Conservation (phyloP, 73 alveolate genomes). For the Paramecium biaurelia region DNA sequence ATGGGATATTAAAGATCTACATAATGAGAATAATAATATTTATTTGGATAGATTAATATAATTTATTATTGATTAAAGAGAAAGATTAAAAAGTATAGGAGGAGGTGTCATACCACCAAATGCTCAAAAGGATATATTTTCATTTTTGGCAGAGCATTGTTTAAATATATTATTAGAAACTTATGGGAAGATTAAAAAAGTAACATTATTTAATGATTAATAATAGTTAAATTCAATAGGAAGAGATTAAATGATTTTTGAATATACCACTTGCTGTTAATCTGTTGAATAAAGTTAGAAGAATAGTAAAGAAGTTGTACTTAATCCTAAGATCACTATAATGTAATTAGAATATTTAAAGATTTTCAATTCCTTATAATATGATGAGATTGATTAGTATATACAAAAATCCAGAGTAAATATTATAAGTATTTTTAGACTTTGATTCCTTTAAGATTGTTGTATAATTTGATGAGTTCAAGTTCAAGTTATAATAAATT, state of each 20-base stretch:
- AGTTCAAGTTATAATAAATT: conserved; percentile 14
- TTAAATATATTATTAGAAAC: conserved; percentile 22
- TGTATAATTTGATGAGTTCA: background rate
- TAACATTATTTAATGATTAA: background rate
- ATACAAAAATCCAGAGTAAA: background rate
- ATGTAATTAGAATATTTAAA: background rate
- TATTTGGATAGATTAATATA: conserved; percentile 9
- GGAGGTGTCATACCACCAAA: conserved; percentile 42
- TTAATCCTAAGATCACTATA: background rate
- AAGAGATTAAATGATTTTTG: conserved; percentile 31
- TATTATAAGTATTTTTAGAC: background rate
- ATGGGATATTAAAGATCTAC: conserved; percentile 31
- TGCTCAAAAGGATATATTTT: conserved; percentile 14
- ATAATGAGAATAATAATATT: background rate
- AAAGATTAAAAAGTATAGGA: conserved; percentile 42
- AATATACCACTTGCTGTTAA: background rate
- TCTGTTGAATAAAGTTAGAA: background rate
- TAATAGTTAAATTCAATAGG: background rate
- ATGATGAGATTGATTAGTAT: conserved; percentile 21
- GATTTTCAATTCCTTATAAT: background rate
- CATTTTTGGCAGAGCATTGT: conserved; percentile 14
- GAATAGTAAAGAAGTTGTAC: background rate
- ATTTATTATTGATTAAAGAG: conserved; percentile 37
- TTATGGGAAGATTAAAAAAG: conserved; percentile 22
- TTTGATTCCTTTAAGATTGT: background rate